A percentile compares a stretch with the other conserved stretches of the same genome.
These are phyloP conservation scores for Cladosporium sp. DNA, from an alignment of 2,329 filamentous ascomycete species.

Conservation along the genomic window DNA sequence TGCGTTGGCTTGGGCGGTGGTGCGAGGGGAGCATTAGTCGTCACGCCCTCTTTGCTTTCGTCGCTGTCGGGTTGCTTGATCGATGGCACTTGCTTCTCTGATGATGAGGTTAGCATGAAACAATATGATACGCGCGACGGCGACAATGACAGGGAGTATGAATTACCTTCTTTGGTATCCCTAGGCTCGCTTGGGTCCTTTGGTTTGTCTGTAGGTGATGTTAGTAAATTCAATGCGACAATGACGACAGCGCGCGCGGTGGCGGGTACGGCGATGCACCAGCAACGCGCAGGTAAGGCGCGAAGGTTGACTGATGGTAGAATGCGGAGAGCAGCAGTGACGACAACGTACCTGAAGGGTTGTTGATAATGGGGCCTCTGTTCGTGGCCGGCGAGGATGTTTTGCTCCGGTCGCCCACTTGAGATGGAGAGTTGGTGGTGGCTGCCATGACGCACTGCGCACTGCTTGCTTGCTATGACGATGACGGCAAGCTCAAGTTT, in stretches of 20 bases:
- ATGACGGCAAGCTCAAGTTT: background rate
- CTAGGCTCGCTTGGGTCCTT: constrained; percentile 9
- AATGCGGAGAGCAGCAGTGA: background rate
- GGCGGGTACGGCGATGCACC: background rate
- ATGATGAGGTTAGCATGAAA: constrained; percentile 21
- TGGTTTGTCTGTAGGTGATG: constrained; percentile 7
- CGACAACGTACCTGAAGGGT: constrained; percentile 14
- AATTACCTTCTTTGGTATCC: constrained; percentile 18
- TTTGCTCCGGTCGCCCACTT: constrained; percentile 11
- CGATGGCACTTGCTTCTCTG: constrained; percentile 32
- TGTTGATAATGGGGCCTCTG: constrained; percentile 3
- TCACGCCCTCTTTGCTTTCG: constrained; percentile 30
- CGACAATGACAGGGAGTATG: background rate
- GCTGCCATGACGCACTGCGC: constrained; percentile 5
- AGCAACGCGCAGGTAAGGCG: background rate
- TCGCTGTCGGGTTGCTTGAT: constrained; percentile 38
- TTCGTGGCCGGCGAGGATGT: constrained; percentile 11
- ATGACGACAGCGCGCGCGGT: background rate
- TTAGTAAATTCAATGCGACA: constrained; percentile 15
- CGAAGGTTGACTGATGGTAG: background rate
- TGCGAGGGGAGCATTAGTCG: constrained; percentile 52
- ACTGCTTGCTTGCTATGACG: constrained; percentile 3
- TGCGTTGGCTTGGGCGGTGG: constrained; percentile 51
- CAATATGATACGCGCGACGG: background rate
- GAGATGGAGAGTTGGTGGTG: background rate